These are phyloP conservation scores for Pyrenophora teres DNA, from an alignment of 2,329 filamentous ascomycete species.

Conservation along the genomic window DNA sequence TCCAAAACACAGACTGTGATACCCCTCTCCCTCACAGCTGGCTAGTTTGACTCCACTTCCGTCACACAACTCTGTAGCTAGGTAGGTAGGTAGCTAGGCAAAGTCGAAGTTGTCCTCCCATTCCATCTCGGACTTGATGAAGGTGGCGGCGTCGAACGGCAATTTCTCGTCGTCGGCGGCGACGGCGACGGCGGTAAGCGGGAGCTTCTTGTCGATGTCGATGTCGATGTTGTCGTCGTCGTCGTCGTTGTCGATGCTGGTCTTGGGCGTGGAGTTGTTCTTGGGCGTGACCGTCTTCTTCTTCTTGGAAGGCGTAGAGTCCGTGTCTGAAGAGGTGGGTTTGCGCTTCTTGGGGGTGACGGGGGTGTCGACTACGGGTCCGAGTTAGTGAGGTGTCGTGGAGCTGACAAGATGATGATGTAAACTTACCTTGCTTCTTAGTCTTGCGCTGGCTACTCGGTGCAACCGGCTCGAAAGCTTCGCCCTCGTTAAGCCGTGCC, in stretches of 20 bases:
- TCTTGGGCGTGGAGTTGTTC: no score
- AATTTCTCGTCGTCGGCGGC: conserved; percentile 1
- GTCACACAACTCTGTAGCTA: background rate
- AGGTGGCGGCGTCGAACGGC: conserved; percentile 15
- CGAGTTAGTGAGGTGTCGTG: conserved; percentile 1
- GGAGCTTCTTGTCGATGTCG: no score
- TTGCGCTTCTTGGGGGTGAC: conserved; percentile 14
- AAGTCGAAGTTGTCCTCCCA: conserved; percentile 13
- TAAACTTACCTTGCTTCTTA: conserved; percentile 17
- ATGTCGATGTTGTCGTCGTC: no score
- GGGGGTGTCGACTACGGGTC: conserved; percentile 10
- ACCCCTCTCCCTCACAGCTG: no score
- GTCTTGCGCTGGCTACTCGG: conserved; percentile 24
- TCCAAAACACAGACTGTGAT: no score
- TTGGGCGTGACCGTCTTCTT: conserved; percentile 15
- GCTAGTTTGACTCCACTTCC: no score
- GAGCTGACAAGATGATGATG: background rate
- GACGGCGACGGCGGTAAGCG: no score
- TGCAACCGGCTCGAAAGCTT: conserved; percentile 29
- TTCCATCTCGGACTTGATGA: conserved; percentile 18
- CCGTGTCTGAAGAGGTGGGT: conserved; percentile 5
- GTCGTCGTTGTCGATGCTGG: no score
- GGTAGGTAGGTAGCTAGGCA: background rate
- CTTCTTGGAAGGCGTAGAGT: conserved; percentile 24
- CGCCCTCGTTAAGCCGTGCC: conserved; percentile 28